Evolutionary conservation across 805 yeast species (phyloP).

Genomic region (Candida chilensis): DNA sequence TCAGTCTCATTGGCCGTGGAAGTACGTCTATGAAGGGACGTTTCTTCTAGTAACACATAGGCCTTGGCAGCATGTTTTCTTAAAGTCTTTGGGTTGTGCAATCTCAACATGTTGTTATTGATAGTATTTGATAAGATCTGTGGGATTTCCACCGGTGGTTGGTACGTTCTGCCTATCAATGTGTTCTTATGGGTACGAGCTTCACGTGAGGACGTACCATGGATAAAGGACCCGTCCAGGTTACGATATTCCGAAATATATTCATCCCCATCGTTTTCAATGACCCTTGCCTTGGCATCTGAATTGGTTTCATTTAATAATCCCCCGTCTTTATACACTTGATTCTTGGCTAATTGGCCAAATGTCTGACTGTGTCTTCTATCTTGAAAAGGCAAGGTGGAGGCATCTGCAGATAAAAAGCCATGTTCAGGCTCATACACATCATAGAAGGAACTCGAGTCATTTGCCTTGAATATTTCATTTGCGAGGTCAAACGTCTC

Average conservation of each 20-base stretch:
- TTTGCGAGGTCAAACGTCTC: too few species aligned
- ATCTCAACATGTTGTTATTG: constrained; percentile 50
- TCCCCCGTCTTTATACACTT: constrained; percentile 5
- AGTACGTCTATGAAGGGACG: constrained; percentile 39
- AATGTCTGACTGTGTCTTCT: constrained; percentile 13
- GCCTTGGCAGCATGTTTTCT: constrained; percentile 53
- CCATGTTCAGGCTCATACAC: too few species aligned
- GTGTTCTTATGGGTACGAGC: constrained; percentile 55
- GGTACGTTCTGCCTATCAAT: constrained; percentile 41
- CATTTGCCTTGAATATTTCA: too few species aligned
- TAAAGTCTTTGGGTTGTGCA: constrained; percentile 54
- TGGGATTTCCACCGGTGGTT: constrained; percentile 48
- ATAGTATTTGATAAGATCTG: constrained; percentile 46
- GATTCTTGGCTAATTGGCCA: constrained; percentile 15
- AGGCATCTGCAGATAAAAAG: neutral
- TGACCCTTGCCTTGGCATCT: neutral
- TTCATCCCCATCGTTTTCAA: constrained; percentile 2
- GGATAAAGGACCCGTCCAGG: constrained; percentile 26
- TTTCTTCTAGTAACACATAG: constrained; percentile 40
- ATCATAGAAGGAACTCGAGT: too few species aligned
- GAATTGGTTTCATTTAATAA: constrained; percentile 3
- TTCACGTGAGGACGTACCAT: constrained; percentile 35
- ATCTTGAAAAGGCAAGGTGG: constrained; percentile 9
- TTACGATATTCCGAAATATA: constrained; percentile 22
- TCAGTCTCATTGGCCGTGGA: constrained; percentile 43